Percentiles rank a stretch among this genome's conserved stretches.
Conservation (phyloP, 192 early-diverging fungal species). For the Linnemannia zychae region DNA sequence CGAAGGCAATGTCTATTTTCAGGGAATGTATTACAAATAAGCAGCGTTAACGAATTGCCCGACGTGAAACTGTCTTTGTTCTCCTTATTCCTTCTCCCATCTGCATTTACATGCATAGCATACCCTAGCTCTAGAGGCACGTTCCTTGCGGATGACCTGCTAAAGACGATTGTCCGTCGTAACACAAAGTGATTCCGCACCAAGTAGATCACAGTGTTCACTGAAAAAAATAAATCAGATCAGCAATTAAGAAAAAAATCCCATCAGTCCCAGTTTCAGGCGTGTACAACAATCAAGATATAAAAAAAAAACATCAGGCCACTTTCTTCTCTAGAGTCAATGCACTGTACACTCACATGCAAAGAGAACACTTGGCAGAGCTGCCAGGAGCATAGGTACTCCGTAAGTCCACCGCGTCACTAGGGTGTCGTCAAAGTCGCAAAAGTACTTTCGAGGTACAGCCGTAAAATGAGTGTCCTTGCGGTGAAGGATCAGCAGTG, state of each 20-base stretch:
- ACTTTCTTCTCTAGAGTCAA: not conserved
- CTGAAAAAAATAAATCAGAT: not conserved
- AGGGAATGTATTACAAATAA: not conserved
- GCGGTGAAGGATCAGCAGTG: slow-evolving; percentile 15
- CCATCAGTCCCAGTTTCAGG: not conserved
- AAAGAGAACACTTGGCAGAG: slow-evolving; percentile 9
- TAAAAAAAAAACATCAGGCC: not conserved
- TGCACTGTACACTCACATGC: slow-evolving; percentile 7
- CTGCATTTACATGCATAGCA: not conserved
- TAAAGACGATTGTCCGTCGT: slow-evolving; percentile 11
- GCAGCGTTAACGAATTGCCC: slow-evolving; percentile 1
- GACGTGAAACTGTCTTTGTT: not conserved
- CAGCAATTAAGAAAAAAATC: not conserved
- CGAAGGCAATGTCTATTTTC: slow-evolving; percentile 37
- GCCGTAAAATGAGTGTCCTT: slow-evolving; percentile 12
- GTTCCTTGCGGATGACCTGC: not conserved
- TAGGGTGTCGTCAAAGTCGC: slow-evolving; percentile 13
- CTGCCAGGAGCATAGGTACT: slow-evolving; percentile 19
- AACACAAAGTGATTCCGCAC: slow-evolving; percentile 5
- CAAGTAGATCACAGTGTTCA: slow-evolving; percentile 3
- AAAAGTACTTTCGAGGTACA: slow-evolving; percentile 28
- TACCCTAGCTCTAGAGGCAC: slow-evolving; percentile 24
- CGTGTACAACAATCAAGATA: not conserved
- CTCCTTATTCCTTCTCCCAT: not conserved
- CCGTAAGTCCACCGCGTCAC: slow-evolving; percentile 19